Evolutionary conservation across 257 asterid genomes (phyloP), one percentile per base, ranked within the genome.

Genomic region (Solanum lycopersicoides): DNA sequence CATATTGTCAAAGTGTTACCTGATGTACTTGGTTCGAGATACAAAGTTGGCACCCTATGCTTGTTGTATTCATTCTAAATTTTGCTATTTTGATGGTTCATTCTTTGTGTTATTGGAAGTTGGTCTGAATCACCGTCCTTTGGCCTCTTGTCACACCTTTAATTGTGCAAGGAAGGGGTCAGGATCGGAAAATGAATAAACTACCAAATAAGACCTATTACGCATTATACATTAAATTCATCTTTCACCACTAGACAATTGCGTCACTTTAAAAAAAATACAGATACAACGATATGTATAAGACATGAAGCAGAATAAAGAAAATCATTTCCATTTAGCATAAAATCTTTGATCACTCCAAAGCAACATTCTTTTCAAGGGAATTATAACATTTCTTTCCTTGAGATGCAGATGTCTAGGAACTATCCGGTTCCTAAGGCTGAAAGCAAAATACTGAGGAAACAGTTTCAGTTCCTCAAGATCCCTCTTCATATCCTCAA

Each of bases 371-470:
- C 86, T 76, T 25, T 88, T 88, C 69, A 91, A 79, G 5, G 87
- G 86, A 16, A 89, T 23, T 53, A 12, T 7, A 39, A 89, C 89
- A 53, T 86, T 86, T 75, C 88, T 89, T 79, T 80, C 76, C 86
- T 83, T 88, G 68, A 89, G 86, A 89, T 91, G 90, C 88, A 77
- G 23, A 60, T 91, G 91, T 71, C 93, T 88, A 3, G 93, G 89
- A 15, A 71, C 50, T n/a, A 90, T 90, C 86, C 92, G 25, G 79
- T 89, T 89, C 68, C 86, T 21, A 86, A 90, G 80, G 71, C 92
- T 90, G 80, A 87, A 90, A 15, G 87, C 92, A 7, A 90, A 90
- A 85, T 89, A 90, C 42, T 90, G 91, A 39, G 92, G 92, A 12
- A 90, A 89, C 45, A n/a, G 56, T 28, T 84, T 85, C 32, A 90